Percentiles rank a stretch among this genome's conserved stretches.
These are phyloP conservation scores for Russula emetica DNA, from an alignment of 768 basidiomycete species.

Conservation along the genomic window DNA sequence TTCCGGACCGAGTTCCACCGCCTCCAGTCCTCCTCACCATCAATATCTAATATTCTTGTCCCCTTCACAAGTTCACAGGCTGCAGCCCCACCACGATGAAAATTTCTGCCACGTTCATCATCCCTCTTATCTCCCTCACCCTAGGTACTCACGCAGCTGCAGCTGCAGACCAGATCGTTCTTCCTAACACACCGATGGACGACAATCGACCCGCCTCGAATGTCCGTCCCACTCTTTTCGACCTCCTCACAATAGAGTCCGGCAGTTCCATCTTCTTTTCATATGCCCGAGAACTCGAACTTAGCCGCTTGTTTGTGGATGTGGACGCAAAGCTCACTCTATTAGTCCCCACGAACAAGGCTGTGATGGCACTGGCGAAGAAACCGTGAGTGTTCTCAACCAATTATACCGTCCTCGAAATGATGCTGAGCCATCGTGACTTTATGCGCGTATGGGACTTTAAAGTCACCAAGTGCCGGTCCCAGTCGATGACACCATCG, in stretches of 20 bases:
- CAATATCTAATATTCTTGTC: neutral
- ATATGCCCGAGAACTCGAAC: slow-evolving; percentile 67
- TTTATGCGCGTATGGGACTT: neutral
- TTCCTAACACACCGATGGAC: slow-evolving; percentile 11
- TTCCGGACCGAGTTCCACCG: neutral
- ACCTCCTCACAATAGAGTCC: slow-evolving; percentile 72
- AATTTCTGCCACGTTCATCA: slow-evolving; percentile 6
- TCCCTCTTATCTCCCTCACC: slow-evolving; percentile 1
- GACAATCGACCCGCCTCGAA: neutral
- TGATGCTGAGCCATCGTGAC: neutral
- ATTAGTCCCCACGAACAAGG: slow-evolving; percentile 83
- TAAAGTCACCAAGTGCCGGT: slow-evolving; percentile 57
- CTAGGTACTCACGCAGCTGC: slow-evolving; percentile 4
- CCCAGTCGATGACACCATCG: slow-evolving; percentile 41
- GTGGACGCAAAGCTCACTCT: slow-evolving; percentile 45
- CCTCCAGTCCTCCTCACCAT: neutral
- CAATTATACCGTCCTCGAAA: neutral
- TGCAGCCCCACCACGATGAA: neutral
- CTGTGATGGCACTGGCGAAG: slow-evolving; percentile 70
- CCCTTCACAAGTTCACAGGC: neutral
- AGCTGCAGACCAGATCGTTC: slow-evolving; percentile 13
- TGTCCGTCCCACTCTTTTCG: slow-evolving; percentile 53
- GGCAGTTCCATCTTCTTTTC: slow-evolving; percentile 79
- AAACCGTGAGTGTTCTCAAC: slow-evolving; percentile 63
- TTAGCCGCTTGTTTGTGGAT: slow-evolving; percentile 48